Percentiles rank a stretch among this genome's conserved stretches.
Conservation (phyloP, 1,284 basidiomycete species). For the Flammula alnicola region DNA sequence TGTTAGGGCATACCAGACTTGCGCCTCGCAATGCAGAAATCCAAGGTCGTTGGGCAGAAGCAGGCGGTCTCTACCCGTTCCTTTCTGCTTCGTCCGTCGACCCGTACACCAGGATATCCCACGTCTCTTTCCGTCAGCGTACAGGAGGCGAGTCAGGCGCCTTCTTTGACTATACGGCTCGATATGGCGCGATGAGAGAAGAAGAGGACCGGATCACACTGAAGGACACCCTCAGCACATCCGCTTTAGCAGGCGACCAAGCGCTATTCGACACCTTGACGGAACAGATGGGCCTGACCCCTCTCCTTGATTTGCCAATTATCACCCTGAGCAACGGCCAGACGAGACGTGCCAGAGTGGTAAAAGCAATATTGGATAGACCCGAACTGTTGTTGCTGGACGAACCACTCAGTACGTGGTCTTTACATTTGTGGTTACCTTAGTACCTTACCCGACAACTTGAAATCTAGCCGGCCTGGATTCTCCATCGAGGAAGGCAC, state of each 20-base stretch:
- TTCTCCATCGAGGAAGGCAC: constrained; percentile 55
- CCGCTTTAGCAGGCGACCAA: constrained; percentile 35
- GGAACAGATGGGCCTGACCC: constrained; percentile 55
- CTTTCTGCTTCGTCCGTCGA: constrained; percentile 47
- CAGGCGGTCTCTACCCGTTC: constrained; percentile 73
- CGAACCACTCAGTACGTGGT: constrained; percentile 79
- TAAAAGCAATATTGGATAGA: constrained; percentile 73
- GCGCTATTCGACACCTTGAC: constrained; percentile 57
- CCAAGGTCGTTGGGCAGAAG: constrained; percentile 21
- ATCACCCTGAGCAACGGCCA: constrained; percentile 92
- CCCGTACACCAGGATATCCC: constrained; percentile 55
- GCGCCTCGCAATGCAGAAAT: constrained; percentile 53
- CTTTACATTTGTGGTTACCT: too few species aligned
- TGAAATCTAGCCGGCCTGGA: constrained; percentile 73
- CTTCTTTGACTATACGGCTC: constrained; percentile 92
- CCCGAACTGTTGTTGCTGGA: constrained; percentile 83
- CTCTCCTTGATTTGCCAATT: constrained; percentile 79
- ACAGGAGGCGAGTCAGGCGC: constrained; percentile 61
- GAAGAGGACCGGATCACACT: constrained; percentile 76
- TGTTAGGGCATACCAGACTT: constrained; percentile 73
- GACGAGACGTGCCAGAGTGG: constrained; percentile 85
- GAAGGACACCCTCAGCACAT: constrained; percentile 61
- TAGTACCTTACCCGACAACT: constrained; percentile 11
- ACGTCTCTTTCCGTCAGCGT: constrained; percentile 79
- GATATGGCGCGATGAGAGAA: constrained; percentile 86